These are phyloP conservation scores for Candida sp. DNA, from an alignment of 1,139 yeast species.

Conservation along the genomic window DNA sequence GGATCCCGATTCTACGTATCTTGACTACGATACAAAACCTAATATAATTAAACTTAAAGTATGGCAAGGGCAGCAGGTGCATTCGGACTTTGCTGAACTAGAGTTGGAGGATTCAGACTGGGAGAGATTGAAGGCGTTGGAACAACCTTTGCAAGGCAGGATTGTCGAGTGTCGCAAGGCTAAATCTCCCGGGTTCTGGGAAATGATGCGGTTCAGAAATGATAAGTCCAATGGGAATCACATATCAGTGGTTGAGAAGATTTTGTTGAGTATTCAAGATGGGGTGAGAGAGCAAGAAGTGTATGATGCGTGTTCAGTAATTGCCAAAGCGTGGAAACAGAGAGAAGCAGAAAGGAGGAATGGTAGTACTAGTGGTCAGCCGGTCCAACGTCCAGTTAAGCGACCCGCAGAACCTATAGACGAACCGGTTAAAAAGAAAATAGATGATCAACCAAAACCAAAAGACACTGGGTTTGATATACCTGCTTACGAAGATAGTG, in stretches of 20 bases:
- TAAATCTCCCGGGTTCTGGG: slow-evolving; percentile 63
- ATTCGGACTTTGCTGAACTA: slow-evolving; percentile 66
- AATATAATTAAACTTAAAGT: slow-evolving; percentile 54
- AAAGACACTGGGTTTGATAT: slow-evolving; percentile 19
- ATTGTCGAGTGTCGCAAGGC: slow-evolving; percentile 76
- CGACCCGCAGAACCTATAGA: slow-evolving; percentile 5
- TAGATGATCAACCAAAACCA: slow-evolving; percentile 4
- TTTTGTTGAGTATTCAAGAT: slow-evolving; percentile 80
- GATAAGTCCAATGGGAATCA: slow-evolving; percentile 92
- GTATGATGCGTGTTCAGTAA: slow-evolving; percentile 37
- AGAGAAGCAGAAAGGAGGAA: slow-evolving; percentile 27
- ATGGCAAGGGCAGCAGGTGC: slow-evolving; percentile 76
- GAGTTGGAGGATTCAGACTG: slow-evolving; percentile 71
- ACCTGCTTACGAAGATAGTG: slow-evolving; percentile 44
- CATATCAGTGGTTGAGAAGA: slow-evolving; percentile 72
- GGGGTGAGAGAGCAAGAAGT: slow-evolving; percentile 81
- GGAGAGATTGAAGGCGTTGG: slow-evolving; percentile 65
- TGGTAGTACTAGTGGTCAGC: slow-evolving; percentile 6
- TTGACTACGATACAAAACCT: slow-evolving; percentile 83
- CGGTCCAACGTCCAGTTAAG: slow-evolving; percentile 1
- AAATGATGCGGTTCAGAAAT: slow-evolving; percentile 83
- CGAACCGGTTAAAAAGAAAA: slow-evolving; percentile 8
- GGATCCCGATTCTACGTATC: slow-evolving; percentile 72
- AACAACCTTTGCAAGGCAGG: slow-evolving; percentile 87
- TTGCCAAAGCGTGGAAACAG: slow-evolving; percentile 33